Evolutionary conservation across 495 filamentous ascomycete species (phyloP), one percentile per base, ranked within the genome.

Genomic region (Hamigera avellanea): DNA sequence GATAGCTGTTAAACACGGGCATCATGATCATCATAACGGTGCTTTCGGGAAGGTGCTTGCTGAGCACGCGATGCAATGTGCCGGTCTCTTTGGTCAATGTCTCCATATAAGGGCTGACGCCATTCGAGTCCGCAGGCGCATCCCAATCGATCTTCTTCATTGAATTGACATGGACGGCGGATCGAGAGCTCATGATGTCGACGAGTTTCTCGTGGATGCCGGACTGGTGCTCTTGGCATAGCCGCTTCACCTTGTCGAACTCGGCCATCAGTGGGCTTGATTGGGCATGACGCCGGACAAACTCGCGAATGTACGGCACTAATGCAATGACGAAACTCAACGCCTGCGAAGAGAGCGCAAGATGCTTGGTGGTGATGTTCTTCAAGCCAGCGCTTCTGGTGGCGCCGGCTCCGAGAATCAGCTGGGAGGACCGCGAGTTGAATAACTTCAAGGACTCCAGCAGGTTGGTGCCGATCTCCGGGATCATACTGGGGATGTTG

Each of bases 311-410:
- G 52, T 96, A 87, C 0, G 93, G 91, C 8, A 95, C 81, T 3
- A 95, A 59, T 1, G 81, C 76, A 17, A 83, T 81, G 26, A 96
- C 78, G 49, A 99, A 95, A 37, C 81, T 81, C 16, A 95, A 58
- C 0, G 88, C 81, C 56, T 95, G 93, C 1, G 83, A 87, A 7
- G 93, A 87, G 18, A 96, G 73, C 0, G 91, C 89, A 6, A 99
- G 75, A 61, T 99, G 88, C 47, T 88, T 91, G 0, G 91, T 93
- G 1, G 86, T 95, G 48, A 99, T 99, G 44, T 94, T 93, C 51
- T 86, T 94, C 8, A 99, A 62, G 1, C 91, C 91, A 3, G 87
- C 93, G n/a, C 78, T 87, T 17, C 74, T 66, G 1, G 85, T 95
- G 1, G 91, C 91, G 1, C 91, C 91, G 8, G 91, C 93, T 6